phyloP scores from a whole-genome alignment of 768 basidiomycete genomes.

The Tulasnella sp. region DNA sequence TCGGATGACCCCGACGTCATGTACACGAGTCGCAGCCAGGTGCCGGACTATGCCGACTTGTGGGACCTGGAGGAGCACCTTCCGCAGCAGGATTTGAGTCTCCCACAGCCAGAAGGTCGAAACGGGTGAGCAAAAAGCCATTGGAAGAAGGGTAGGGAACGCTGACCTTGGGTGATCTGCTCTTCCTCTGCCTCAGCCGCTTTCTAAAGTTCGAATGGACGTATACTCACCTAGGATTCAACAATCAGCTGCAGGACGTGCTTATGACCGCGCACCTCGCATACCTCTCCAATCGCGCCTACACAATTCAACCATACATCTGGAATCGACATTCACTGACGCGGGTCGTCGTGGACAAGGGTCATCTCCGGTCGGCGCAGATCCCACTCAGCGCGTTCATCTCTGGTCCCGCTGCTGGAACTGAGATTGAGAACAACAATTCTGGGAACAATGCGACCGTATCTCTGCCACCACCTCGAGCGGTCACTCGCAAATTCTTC shows the following conservation, averaged over 20 bases:
- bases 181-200: not conserved
- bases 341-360: slow-evolving; percentile 23
- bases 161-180: not conserved
- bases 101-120: slow-evolving; percentile 12
- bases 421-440: not conserved
- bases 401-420: slow-evolving; percentile 19
- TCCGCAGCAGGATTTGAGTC: slow-evolving; percentile 7
- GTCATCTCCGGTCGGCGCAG: not conserved
- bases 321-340: not conserved
- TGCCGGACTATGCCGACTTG: slow-evolving; percentile 34
- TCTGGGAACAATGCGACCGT: not conserved
- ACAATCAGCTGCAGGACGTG: slow-evolving; percentile 13
- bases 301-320: slow-evolving; percentile 12
- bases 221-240: not conserved
- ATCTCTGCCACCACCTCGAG: not conserved
- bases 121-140: not conserved
- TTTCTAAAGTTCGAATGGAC: slow-evolving; percentile 5
- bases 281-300: not conserved
- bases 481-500: not conserved
- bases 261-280: slow-evolving; percentile 7
- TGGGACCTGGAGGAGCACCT: slow-evolving; percentile 33
- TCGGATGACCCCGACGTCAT: too few relatives aligned
- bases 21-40: not conserved
- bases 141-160: not conserved
- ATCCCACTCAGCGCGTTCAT: slow-evolving; percentile 16